phyloP scores from a whole-genome alignment of 225 moss, liverwort and hornwort genomes.

The Polytrichum formosum region DNA sequence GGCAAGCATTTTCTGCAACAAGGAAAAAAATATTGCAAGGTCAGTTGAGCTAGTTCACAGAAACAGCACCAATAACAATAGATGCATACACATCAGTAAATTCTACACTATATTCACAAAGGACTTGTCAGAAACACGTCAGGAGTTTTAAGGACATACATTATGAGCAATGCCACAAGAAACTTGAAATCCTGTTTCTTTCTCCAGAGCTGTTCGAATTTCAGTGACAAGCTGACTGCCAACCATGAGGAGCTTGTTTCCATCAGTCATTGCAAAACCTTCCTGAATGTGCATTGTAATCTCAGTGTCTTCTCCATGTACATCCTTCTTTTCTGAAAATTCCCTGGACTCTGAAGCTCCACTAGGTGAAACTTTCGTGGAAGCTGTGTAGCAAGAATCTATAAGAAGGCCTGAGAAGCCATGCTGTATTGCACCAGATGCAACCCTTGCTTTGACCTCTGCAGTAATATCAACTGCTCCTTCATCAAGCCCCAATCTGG shows the following conservation, averaged over 20 bases:
- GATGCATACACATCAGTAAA: not conserved
- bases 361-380: not conserved
- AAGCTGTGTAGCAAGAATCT: slow-evolving; percentile 15
- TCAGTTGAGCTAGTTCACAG: not conserved
- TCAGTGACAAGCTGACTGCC: slow-evolving; percentile 60
- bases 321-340: not conserved
- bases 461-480: slow-evolving; percentile 60
- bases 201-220: slow-evolving; percentile 46
- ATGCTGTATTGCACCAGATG: slow-evolving; percentile 16
- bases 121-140: not conserved
- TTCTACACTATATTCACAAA: not conserved
- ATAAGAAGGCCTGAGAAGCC: slow-evolving; percentile 42
- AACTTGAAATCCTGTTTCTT: slow-evolving; percentile 59
- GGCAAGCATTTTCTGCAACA: slow-evolving; percentile 65
- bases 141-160: slow-evolving; percentile 15
- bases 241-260: slow-evolving; percentile 39
- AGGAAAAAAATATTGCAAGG: not conserved
- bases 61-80: not conserved
- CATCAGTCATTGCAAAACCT: slow-evolving; percentile 8
- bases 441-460: slow-evolving; percentile 42
- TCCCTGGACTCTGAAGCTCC: not conserved
- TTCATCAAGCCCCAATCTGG: slow-evolving; percentile 64
- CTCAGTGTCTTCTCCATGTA: not conserved
- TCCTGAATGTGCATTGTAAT: not conserved
- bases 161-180: slow-evolving; percentile 67